Evolutionary conservation across 805 yeast genomes (phyloP).

Genomic region (Hanseniaspora guilliermondii): DNA sequence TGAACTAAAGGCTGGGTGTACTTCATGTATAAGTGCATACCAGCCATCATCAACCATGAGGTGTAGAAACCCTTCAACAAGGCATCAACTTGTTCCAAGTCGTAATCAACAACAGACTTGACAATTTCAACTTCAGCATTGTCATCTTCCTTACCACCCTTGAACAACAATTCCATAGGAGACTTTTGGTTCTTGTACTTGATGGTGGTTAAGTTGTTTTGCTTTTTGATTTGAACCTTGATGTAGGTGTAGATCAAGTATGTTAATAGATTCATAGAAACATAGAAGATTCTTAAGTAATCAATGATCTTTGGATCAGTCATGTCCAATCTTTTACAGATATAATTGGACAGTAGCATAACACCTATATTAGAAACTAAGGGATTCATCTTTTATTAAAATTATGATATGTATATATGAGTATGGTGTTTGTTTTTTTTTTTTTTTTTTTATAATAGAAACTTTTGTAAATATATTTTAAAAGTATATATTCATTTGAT

Average conservation of each 20-base stretch:
- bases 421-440: too few relatives aligned
- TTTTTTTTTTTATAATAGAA: too few relatives aligned
- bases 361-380: slow-evolving; percentile 72
- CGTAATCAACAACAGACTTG: slow-evolving; percentile 91
- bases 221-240: slow-evolving; percentile 46
- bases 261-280: slow-evolving; percentile 52
- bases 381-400: slow-evolving; percentile 54
- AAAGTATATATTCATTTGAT: too few relatives aligned
- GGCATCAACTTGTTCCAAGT: slow-evolving; percentile 68
- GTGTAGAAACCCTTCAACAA: slow-evolving; percentile 76
- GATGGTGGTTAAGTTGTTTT: slow-evolving; percentile 83
- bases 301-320: slow-evolving; percentile 66
- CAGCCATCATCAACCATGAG: slow-evolving; percentile 90
- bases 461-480: too few relatives aligned
- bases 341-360: slow-evolving; percentile 95
- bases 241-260: slow-evolving; percentile 55
- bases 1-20: slow-evolving; percentile 93
- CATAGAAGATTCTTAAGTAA: slow-evolving; percentile 64
- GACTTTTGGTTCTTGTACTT: slow-evolving; percentile 82
- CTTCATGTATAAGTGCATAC: slow-evolving; percentile 95
- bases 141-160: slow-evolving; percentile 41
- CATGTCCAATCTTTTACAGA: slow-evolving; percentile 75
- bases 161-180: slow-evolving; percentile 51
- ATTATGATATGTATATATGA: neutral
- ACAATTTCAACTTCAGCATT: slow-evolving; percentile 65